Conservation (phyloP, 192 early-diverging fungal genomes). For the Dimargaris cristalligena region DNA sequence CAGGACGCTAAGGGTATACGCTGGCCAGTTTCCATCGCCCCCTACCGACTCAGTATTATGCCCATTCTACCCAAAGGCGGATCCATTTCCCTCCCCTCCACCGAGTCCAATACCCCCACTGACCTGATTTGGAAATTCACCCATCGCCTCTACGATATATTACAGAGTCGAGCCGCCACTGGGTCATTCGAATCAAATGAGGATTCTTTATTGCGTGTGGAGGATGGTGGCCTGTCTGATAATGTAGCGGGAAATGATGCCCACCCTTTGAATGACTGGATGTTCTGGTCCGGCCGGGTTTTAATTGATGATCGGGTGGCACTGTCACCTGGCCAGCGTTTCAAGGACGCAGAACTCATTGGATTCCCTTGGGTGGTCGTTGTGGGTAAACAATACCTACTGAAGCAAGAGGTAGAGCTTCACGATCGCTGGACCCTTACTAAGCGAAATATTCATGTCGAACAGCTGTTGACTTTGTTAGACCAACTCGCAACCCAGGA, state of each 20-base stretch:
- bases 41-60: conserved; percentile 49
- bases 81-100: conserved; percentile 5
- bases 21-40: conserved; percentile 70
- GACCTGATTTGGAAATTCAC: not conserved
- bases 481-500: conserved; percentile 1
- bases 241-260: conserved; percentile 12
- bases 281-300: conserved; percentile 26
- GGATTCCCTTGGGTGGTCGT: conserved; percentile 68
- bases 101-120: not conserved
- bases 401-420: conserved; percentile 19
- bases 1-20: conserved; percentile 47
- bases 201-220: too few relatives aligned
- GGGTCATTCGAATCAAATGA: too few relatives aligned
- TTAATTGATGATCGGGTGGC: conserved; percentile 54
- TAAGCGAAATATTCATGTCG: not conserved
- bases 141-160: not conserved
- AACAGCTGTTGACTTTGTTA: not conserved
- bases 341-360: conserved; percentile 65
- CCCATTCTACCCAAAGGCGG: conserved; percentile 30
- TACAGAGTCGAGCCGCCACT: conserved; percentile 7
- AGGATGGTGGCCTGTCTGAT: too few relatives aligned
- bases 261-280: conserved; percentile 3
- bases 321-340: conserved; percentile 53
- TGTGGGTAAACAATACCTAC: conserved; percentile 43
- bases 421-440: not conserved